Evolutionary conservation across 768 basidiomycete genomes (phyloP).

Genomic region (Auricularia cornea): DNA sequence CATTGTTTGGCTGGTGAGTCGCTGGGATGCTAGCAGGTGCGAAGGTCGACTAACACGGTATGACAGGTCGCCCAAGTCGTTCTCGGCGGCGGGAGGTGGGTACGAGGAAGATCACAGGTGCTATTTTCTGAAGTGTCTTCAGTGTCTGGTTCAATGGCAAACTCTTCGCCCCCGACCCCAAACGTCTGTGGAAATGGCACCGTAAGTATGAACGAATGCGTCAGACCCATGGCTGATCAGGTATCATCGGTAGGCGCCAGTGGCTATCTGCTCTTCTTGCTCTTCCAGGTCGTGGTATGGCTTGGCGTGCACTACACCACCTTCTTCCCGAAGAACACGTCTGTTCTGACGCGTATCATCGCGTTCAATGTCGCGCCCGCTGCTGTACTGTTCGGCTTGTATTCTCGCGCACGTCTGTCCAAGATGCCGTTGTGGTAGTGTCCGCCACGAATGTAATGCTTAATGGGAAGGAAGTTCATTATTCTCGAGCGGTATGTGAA

Average conservation of each 20-base stretch:
- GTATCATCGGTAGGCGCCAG: slow-evolving; percentile 39
- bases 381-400: slow-evolving; percentile 27
- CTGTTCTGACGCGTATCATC: slow-evolving; percentile 33
- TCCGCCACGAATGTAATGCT: background rate
- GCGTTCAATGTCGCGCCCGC: slow-evolving; percentile 51
- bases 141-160: slow-evolving; percentile 66
- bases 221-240: background rate
- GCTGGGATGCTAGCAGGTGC: background rate
- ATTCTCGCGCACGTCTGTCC: background rate
- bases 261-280: slow-evolving; percentile 61
- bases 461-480: too few species aligned
- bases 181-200: slow-evolving; percentile 77
- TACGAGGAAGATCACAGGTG: background rate
- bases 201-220: slow-evolving; percentile 21
- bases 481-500: background rate
- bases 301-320: slow-evolving; percentile 64
- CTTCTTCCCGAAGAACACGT: slow-evolving; percentile 41
- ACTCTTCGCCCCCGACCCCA: slow-evolving; percentile 66
- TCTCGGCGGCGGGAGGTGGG: slow-evolving; percentile 50
- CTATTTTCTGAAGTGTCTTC: background rate
- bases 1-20: slow-evolving; percentile 43
- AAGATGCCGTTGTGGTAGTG: background rate
- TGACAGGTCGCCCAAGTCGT: slow-evolving; percentile 38
- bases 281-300: slow-evolving; percentile 52
- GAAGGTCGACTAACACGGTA: background rate